Percentiles rank a stretch among this genome's conserved stretches.
Evolutionary conservation across 73 alveolate genomes (phyloP).

Genomic region (Tetrahymena thermophila): DNA sequence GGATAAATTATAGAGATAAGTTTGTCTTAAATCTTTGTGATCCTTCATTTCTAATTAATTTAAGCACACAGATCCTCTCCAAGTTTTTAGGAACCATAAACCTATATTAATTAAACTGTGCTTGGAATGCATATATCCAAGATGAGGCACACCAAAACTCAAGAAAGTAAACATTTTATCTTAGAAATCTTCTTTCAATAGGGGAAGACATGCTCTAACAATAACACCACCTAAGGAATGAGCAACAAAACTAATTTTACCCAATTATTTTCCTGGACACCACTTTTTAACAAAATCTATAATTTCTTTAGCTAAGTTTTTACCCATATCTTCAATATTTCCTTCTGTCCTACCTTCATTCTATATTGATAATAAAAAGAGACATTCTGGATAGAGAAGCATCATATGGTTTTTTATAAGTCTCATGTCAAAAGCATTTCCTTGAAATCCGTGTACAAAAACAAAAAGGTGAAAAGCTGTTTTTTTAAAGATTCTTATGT

Average conservation of each 20-base stretch:
- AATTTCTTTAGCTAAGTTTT: conserved; percentile 76
- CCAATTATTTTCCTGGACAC: conserved; percentile 71
- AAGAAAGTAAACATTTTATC: conserved; percentile 77
- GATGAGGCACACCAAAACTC: conserved; percentile 94
- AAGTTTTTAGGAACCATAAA: conserved; percentile 90
- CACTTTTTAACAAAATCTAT: conserved; percentile 71
- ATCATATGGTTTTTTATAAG: conserved; percentile 71
- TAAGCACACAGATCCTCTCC: conserved; percentile 77
- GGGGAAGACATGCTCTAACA: conserved; percentile 70
- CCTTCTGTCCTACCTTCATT: conserved; percentile 86
- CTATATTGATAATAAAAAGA: conserved; percentile 60
- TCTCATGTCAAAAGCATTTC: conserved; percentile 89
- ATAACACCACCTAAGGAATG: conserved; percentile 98
- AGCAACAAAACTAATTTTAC: conserved; percentile 93
- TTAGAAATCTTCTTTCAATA: conserved; percentile 59
- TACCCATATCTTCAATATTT: conserved; percentile 79
- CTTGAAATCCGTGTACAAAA: conserved; percentile 92
- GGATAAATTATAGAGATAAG: conserved; percentile 75
- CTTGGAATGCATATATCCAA: conserved; percentile 84
- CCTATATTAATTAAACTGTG: conserved; percentile 86
- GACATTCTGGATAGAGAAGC: conserved; percentile 70
- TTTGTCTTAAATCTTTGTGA: conserved; percentile 64
- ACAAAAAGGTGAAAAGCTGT: conserved; percentile 67
- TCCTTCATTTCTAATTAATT: conserved; percentile 85
- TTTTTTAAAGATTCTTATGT: neutral